phyloP scores from a whole-genome alignment of 164 flowering plant species.

The Protea cynaroides region DNA sequence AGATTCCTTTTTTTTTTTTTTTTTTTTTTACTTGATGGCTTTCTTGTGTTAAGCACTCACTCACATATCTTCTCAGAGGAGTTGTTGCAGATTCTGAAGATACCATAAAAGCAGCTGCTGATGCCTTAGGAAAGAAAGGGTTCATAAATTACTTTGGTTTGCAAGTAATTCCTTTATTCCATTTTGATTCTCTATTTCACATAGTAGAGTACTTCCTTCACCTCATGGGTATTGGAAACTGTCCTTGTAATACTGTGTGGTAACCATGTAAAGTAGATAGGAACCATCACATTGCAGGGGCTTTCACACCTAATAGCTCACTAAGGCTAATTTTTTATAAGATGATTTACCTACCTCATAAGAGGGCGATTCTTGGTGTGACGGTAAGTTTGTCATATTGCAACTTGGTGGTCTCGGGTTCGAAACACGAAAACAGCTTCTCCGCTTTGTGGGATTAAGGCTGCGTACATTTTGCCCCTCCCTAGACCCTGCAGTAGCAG shows the following conservation, averaged over 20 bases:
- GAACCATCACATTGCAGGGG: not conserved
- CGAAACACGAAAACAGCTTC: too few species aligned
- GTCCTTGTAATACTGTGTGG: not conserved
- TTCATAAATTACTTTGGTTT: constrained; percentile 95
- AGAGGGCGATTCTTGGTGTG: too few species aligned
- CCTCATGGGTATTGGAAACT: not conserved
- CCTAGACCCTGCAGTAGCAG: too few species aligned
- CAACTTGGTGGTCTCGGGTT: too few species aligned
- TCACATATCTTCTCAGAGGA: constrained; percentile 52
- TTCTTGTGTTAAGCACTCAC: constrained; percentile 8
- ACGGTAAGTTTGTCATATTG: too few species aligned
- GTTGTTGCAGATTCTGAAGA: constrained; percentile 82
- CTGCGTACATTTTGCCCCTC: too few species aligned
- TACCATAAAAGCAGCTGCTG: constrained; percentile 62
- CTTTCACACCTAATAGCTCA: not conserved
- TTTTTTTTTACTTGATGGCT: not conserved
- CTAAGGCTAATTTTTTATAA: not conserved
- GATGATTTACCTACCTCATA: too few species aligned
- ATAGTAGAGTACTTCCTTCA: not conserved
- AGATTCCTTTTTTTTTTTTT: not conserved
- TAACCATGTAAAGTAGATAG: too few species aligned
- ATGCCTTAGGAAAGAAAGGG: constrained; percentile 68
- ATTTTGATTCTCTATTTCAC: not conserved
- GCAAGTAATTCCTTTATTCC: constrained; percentile 45
- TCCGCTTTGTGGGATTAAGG: too few species aligned